A percentile compares a stretch with the other conserved stretches of the same genome.
These are phyloP conservation scores for Botryosphaeria dothidea DNA, from an alignment of 2,329 filamentous ascomycete species.

Conservation along the genomic window DNA sequence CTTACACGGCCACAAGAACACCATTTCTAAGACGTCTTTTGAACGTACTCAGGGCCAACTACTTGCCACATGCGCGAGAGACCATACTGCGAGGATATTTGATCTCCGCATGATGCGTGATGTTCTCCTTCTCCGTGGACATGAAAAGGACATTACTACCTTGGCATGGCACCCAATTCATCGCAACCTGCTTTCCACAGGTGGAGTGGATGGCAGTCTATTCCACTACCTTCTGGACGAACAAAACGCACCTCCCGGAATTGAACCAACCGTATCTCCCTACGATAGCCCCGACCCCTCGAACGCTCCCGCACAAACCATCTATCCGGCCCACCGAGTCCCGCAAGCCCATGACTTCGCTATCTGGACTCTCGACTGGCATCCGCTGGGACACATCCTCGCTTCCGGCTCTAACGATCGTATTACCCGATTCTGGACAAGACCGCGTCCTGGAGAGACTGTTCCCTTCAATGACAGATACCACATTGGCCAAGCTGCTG, in stretches of 20 bases:
- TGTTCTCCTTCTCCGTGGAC: slow-evolving; percentile 86
- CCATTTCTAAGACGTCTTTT: slow-evolving; percentile 89
- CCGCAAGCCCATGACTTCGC: slow-evolving; percentile 90
- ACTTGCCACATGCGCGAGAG: slow-evolving; percentile 87
- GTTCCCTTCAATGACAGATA: slow-evolving; percentile 86
- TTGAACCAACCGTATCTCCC: slow-evolving; percentile 71
- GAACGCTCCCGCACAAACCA: slow-evolving; percentile 81
- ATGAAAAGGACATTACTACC: slow-evolving; percentile 94
- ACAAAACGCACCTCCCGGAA: slow-evolving; percentile 78
- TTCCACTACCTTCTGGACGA: slow-evolving; percentile 96
- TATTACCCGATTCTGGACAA: slow-evolving; percentile 95
- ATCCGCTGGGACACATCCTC: slow-evolving; percentile 91
- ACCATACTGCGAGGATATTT: slow-evolving; percentile 90
- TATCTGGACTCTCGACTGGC: slow-evolving; percentile 98
- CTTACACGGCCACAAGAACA: slow-evolving; percentile 95
- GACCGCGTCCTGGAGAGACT: slow-evolving; percentile 83
- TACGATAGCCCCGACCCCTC: slow-evolving; percentile 82
- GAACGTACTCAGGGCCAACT: slow-evolving; percentile 82
- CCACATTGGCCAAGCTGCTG: slow-evolving; percentile 91
- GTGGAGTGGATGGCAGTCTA: slow-evolving; percentile 84
- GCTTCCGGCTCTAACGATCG: slow-evolving; percentile 96
- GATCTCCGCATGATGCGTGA: slow-evolving; percentile 98
- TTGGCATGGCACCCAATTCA: slow-evolving; percentile 94
- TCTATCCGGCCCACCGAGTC: slow-evolving; percentile 85
- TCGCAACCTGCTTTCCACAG: slow-evolving; percentile 83